These are phyloP conservation scores for Coelastrella sp. DNA, from an alignment of 139 green algal genomes.

Conservation along the genomic window DNA sequence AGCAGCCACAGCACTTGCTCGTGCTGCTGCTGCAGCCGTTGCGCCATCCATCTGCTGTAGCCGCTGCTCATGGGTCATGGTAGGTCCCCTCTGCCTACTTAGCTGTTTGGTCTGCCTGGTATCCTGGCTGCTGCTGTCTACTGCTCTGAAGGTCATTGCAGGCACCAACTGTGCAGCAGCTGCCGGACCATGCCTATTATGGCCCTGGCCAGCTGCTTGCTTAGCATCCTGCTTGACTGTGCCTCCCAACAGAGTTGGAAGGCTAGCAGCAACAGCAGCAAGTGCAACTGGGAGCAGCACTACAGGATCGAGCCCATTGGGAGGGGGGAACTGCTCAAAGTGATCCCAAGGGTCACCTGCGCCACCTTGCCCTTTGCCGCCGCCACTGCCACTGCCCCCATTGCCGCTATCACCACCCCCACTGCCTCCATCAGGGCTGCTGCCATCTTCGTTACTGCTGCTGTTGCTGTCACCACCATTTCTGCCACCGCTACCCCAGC, in stretches of 20 bases:
- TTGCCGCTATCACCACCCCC: background rate
- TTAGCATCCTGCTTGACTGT: background rate
- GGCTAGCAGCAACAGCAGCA: background rate
- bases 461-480: background rate
- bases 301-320: conserved; percentile 31
- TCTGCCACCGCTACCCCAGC: background rate
- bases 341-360: conserved; percentile 19
- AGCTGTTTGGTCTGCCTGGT: conserved; percentile 1
- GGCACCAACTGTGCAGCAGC: background rate
- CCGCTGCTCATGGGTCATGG: background rate
- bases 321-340: conserved; percentile 44
- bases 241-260: background rate
- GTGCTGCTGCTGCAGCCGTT: background rate
- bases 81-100: background rate
- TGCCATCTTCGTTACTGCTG: background rate
- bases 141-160: background rate
- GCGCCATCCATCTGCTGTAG: background rate
- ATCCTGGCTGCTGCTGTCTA: background rate
- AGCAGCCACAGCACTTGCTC: background rate
- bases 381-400: background rate
- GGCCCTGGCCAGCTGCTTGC: background rate
- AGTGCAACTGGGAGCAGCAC: conserved; percentile 43
- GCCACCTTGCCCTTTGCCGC: background rate
- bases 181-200: background rate
- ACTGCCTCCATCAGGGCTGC: background rate